phyloP scores from a whole-genome alignment of 768 basidiomycete species.

The Cyclocybe cylindracea region DNA sequence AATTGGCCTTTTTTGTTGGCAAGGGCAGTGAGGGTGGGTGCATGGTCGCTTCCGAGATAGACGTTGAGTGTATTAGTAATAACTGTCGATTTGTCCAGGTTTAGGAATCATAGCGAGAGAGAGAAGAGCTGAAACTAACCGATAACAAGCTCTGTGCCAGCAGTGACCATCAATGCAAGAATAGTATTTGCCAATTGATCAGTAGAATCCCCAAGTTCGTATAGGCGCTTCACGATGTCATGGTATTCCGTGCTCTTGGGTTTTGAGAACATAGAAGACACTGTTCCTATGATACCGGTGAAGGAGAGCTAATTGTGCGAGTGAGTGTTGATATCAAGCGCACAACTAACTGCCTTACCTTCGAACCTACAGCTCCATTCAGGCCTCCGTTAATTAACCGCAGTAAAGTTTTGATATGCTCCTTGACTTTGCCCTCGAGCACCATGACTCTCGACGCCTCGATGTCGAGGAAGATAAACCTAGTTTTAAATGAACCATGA shows the following conservation, averaged over 20 bases:
- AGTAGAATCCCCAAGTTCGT: conserved; percentile 52
- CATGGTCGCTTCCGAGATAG: conserved; percentile 55
- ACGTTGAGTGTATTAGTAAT: conserved; percentile 67
- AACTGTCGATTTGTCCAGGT: conserved; percentile 34
- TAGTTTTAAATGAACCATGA: conserved; percentile 24
- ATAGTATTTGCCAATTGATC: conserved; percentile 71
- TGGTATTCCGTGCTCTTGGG: conserved; percentile 47
- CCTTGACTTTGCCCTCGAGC: conserved; percentile 49
- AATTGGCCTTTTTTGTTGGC: conserved; percentile 39
- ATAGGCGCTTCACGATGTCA: conserved; percentile 57
- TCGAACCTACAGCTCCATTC: conserved; percentile 37
- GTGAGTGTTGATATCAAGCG: conserved; percentile 12
- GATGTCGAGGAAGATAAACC: conserved; percentile 76
- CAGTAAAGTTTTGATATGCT: conserved; percentile 54
- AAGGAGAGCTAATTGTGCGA: conserved; percentile 36
- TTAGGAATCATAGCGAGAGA: not conserved
- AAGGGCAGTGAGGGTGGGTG: conserved; percentile 35
- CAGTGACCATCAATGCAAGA: conserved; percentile 68
- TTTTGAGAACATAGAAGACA: conserved; percentile 47
- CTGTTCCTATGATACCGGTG: conserved; percentile 41
- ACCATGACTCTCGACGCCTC: conserved; percentile 61
- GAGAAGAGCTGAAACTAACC: conserved; percentile 35
- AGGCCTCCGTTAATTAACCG: conserved; percentile 57
- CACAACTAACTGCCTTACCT: conserved; percentile 33
- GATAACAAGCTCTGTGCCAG: conserved; percentile 69